Conservation (phyloP, 495 filamentous ascomycete genomes). For the Hypoxylon fuscum region DNA sequence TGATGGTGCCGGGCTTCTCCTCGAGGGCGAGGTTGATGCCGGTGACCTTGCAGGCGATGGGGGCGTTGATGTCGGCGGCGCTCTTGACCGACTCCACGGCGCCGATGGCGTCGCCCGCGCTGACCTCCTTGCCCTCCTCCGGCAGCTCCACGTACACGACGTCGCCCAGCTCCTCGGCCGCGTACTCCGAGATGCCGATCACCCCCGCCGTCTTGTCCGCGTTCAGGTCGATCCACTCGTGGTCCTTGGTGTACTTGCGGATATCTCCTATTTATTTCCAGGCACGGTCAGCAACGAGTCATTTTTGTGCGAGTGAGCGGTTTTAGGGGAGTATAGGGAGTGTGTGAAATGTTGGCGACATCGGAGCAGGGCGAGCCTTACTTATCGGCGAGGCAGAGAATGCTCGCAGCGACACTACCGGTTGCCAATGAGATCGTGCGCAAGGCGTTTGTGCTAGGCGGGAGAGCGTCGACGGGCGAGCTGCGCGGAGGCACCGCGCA, state of each 20-base stretch:
- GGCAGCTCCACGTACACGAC: constrained; percentile 98
- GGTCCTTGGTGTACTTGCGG: constrained; percentile 95
- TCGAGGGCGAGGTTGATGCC: constrained; percentile 75
- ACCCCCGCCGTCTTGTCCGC: constrained; percentile 74
- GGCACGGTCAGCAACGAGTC: constrained; percentile 16
- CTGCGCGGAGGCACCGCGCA: constrained; percentile 55
- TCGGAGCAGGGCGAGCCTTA: constrained; percentile 45
- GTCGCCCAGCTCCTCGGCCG: constrained; percentile 89
- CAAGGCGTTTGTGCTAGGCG: constrained; percentile 47
- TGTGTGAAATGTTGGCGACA: constrained; percentile 28
- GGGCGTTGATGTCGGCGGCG: constrained; percentile 93
- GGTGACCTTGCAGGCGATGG: constrained; percentile 78
- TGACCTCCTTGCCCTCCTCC: constrained; percentile 66
- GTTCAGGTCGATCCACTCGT: constrained; percentile 95
- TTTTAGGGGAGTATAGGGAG: constrained; percentile 2
- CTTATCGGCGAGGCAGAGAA: constrained; percentile 57
- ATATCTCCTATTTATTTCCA: constrained; percentile 60
- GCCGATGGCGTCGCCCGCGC: constrained; percentile 80
- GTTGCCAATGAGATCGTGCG: constrained; percentile 42
- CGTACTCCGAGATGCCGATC: constrained; percentile 90
- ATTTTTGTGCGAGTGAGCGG: background rate
- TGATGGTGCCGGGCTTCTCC: constrained; percentile 86
- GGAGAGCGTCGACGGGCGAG: constrained; percentile 52
- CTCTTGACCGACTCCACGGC: constrained; percentile 98
- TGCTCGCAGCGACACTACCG: constrained; percentile 42